Base-by-base conservation (phyloP, 495 filamentous ascomycete species). In the Penicillium mononematosum region DNA sequence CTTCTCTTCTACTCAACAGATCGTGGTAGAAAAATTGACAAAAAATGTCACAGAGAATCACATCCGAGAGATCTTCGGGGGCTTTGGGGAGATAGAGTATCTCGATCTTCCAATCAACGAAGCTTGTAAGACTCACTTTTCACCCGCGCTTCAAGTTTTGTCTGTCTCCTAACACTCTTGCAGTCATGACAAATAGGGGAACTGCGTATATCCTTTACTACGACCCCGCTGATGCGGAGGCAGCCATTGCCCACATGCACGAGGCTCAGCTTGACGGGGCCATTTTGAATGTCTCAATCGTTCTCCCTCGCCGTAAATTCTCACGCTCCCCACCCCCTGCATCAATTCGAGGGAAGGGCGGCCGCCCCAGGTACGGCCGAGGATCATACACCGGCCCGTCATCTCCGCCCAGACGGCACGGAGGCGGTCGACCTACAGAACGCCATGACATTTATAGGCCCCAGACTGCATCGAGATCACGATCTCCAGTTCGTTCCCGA, bases 241-340 rank as follows among this genome's bases (percentile, higher is more conserved):
- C 85, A 17, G 94, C 94, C 24, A 95, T 99, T 61, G 85, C 92
- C 45, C 88, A 96, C 66, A 98, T 99, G 95, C 95, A 99, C 70
- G 94, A 99, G 78, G 91, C 91, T 14, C 90, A 97, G 61, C 76
- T 99, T 43, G 94, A 99, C 75, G 95, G 94, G 39, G 82, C 88
- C 16, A 73, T 86, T 19, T 86, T 99, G 69, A 88, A 87, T 62
- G 94, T 99, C 25, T 96, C 92, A 51, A 96, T 98, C 60, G 92
- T 98, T 24, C 78, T 97, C 24, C 93, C 93, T 1, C 88, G 91
- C 49, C 88, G 90, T 56, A 74, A 69, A 45, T 82, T 83, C 51
- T 82, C 80, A 20, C 75, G 73, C 9, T 81, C 78, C 22, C 80
- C 80, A 8, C 80, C 78, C 24, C 77, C 76, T 10, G 49, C 61